Percentiles rank a stretch among this genome's conserved stretches.
These are phyloP conservation scores for Xylariales sp. DNA, from an alignment of 2,329 filamentous ascomycete species.

Conservation along the genomic window DNA sequence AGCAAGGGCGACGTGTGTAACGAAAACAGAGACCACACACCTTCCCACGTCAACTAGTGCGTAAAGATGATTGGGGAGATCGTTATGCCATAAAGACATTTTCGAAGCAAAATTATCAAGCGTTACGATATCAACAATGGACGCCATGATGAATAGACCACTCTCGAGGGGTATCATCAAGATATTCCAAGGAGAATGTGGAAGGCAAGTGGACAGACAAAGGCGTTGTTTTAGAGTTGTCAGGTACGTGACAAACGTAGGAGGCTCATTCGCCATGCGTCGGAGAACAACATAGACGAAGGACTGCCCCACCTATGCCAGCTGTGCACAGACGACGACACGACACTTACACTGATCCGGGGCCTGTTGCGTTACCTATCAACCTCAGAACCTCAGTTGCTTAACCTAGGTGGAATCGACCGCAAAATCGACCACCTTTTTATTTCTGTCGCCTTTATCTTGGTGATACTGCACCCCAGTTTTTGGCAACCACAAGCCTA, in stretches of 20 bases:
- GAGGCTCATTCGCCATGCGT: not conserved
- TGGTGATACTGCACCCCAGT: not conserved
- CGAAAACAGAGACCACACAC: constrained; percentile 50
- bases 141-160: constrained; percentile 46
- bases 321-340: constrained; percentile 26
- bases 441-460: not conserved
- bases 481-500: not conserved
- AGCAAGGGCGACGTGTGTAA: not conserved
- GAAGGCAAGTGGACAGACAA: constrained; percentile 1
- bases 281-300: not conserved
- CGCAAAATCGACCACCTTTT: not conserved
- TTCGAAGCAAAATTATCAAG: constrained; percentile 63
- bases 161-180: not conserved
- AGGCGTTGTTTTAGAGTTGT: constrained; percentile 1
- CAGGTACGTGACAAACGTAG: not conserved
- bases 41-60: constrained; percentile 72
- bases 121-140: constrained; percentile 58
- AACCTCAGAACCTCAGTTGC: not conserved
- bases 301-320: constrained; percentile 22
- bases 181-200: not conserved
- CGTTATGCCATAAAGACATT: constrained; percentile 62
- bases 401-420: not conserved
- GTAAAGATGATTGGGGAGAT: constrained; percentile 62
- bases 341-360: not conserved
- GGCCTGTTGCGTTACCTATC: not conserved